These are phyloP conservation scores for Gamarada debralockiae DNA, from an alignment of 495 filamentous ascomycete species.

Conservation along the genomic window DNA sequence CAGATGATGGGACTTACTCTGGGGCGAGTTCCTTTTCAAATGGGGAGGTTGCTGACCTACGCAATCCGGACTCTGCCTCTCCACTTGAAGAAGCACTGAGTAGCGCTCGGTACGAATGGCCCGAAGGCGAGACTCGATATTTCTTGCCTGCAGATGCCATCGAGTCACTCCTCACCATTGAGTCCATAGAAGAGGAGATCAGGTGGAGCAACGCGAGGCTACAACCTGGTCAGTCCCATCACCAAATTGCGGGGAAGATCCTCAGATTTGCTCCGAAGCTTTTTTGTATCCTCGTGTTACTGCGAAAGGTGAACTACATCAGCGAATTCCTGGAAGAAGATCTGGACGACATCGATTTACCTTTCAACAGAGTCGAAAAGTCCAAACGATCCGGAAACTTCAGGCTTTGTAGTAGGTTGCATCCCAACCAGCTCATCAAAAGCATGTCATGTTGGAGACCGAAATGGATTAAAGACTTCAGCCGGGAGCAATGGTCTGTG, in stretches of 20 bases:
- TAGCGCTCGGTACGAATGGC: too few relatives aligned
- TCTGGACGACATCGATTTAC: conserved; percentile 9
- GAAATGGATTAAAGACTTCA: background rate
- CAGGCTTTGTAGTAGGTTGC: background rate
- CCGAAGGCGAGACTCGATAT: too few relatives aligned
- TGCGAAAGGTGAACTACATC: conserved; percentile 2
- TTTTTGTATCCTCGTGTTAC: conserved; percentile 13
- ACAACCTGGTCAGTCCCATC: conserved; percentile 34
- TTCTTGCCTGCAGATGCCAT: too few relatives aligned
- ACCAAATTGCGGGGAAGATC: too few relatives aligned
- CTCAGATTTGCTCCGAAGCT: conserved; percentile 2
- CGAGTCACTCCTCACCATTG: too few relatives aligned
- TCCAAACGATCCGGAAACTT: background rate
- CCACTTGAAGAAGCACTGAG: too few relatives aligned
- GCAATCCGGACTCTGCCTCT: too few relatives aligned
- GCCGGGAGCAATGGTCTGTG: conserved; percentile 4
- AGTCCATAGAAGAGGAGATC: too few relatives aligned
- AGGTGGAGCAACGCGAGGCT: conserved; percentile 42
- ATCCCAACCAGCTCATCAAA: background rate
- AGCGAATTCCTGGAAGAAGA: conserved; percentile 12
- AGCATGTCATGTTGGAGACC: conserved; percentile 2
- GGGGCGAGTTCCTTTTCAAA: too few relatives aligned
- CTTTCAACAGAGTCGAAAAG: conserved; percentile 1
- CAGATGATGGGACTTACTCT: too few relatives aligned
- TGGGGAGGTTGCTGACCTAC: too few relatives aligned